A percentile compares a stretch with the other conserved stretches of the same genome.
phyloP scores from a whole-genome alignment of 78 protist species.

The Guillardia theta region DNA sequence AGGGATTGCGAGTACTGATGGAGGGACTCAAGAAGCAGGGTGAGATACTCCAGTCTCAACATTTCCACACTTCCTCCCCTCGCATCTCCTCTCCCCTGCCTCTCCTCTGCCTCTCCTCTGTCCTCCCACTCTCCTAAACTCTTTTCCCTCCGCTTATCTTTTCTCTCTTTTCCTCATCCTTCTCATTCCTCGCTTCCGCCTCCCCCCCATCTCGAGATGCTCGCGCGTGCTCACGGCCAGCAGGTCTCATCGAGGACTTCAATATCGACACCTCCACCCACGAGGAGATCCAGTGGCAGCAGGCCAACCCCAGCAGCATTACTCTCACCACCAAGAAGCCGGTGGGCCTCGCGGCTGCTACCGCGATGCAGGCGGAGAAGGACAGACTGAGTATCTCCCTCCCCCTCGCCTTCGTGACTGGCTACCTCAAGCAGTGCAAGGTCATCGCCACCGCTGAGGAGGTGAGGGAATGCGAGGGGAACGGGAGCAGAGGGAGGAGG shows the following conservation, averaged over 20 bases:
- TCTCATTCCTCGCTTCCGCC: too few species aligned
- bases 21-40: neutral
- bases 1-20: neutral
- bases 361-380: neutral
- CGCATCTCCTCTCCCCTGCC: neutral
- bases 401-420: neutral
- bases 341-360: neutral
- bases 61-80: neutral
- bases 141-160: neutral
- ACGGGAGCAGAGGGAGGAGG: too few species aligned
- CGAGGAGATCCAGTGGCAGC: neutral
- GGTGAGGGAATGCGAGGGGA: neutral
- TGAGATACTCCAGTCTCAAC: neutral
- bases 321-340: neutral
- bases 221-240: neutral
- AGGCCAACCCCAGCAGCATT: neutral
- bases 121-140: neutral
- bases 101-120: neutral
- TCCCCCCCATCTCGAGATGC: too few species aligned
- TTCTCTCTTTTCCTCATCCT: too few species aligned
- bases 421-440: constrained; percentile 32
- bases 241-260: neutral
- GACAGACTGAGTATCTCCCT: neutral
- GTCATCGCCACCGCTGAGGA: neutral
- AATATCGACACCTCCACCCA: neutral